A percentile compares a stretch with the other conserved stretches of the same genome.
These are phyloP conservation scores for Arabidopsis lyrata DNA, from an alignment of 441 rosid genomes.

Conservation along the genomic window DNA sequence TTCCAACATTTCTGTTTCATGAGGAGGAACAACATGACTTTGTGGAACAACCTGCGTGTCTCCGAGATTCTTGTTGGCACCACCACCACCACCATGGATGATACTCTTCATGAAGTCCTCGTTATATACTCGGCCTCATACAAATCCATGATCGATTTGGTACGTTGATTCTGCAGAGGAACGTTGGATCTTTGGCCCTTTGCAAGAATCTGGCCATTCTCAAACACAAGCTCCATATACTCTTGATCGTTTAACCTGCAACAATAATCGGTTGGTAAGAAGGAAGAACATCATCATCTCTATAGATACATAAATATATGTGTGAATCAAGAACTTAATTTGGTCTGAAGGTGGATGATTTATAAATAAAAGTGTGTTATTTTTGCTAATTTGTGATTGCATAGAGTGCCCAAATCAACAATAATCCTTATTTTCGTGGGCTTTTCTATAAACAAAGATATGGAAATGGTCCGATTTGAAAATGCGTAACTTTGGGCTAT, in stretches of 20 bases:
- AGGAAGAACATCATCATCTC: constrained; percentile 36
- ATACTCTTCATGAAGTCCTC: constrained; percentile 39
- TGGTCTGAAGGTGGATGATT: constrained; percentile 36
- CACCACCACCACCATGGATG: constrained; percentile 15
- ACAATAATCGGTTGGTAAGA: constrained; percentile 33
- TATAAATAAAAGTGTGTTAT: too few species aligned
- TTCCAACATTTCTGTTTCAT: constrained; percentile 8
- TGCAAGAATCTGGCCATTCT: constrained; percentile 45
- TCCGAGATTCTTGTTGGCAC: constrained; percentile 24
- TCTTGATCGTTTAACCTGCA: constrained; percentile 40
- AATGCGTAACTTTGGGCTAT: too few species aligned
- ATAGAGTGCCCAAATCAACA: too few species aligned
- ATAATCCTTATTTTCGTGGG: too few species aligned
- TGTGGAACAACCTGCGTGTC: constrained; percentile 36
- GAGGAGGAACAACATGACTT: constrained; percentile 7
- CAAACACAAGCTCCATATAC: constrained; percentile 45
- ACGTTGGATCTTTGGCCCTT: constrained; percentile 37
- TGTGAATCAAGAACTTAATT: constrained; percentile 32
- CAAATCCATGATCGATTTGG: constrained; percentile 40
- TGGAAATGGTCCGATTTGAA: too few species aligned
- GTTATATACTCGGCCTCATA: constrained; percentile 40
- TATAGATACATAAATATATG: neutral
- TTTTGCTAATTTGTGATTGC: too few species aligned
- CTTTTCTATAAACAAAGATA: too few species aligned
- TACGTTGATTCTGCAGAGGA: constrained; percentile 33